Evolutionary conservation across 306 rosid genomes (phyloP), one percentile per base, ranked within the genome.

Genomic region (Malus fusca): DNA sequence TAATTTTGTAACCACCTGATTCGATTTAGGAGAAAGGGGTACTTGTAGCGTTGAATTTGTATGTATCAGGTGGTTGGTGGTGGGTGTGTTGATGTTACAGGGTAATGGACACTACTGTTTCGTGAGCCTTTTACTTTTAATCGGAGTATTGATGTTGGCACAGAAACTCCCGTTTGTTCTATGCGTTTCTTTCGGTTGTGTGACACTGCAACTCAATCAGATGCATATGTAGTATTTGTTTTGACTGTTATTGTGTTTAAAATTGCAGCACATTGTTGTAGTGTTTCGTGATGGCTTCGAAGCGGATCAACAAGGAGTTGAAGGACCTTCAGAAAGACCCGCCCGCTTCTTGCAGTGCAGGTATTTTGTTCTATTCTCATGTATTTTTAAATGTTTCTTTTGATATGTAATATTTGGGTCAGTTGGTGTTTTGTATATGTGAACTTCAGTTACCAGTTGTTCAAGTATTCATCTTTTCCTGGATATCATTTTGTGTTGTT

Each of bases 271-370:
- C 26, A 18, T 23, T 13, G 4, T 14, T 21, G 26, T 28, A 74
- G 31, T 55, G 66, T 23, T 52, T 61, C 23, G 6, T 6, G 66
- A 85, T 85, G 88, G 88, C 88, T 13, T 85, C 88, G 1, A 85
- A 82, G 60, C 59, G 88, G 75, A 85, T 85, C 72, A 77, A 80
- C 79, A 85, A 85, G 84, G 88, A 85, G 75, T 73, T 82, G 84
- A 85, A 85, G 80, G 88, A 85, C 78, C 80, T 85, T 12, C 86
- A 85, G 80, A 82, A 82, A 37, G 88, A 85, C 43, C 86, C 88
- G 21, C 88, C 88, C 10, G 82, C 82, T 28, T 85, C 86, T 64
- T 85, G 88, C 86, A 85, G 86, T 79, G 86, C 88, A 22, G 88
- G 88, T 85, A 37, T n/a, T 18, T 21, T 51, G 42, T 73, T 43